A percentile compares a stretch with the other conserved stretches of the same genome.
Conservation (phyloP, 495 filamentous ascomycete genomes). For the Echria macrotheca region DNA sequence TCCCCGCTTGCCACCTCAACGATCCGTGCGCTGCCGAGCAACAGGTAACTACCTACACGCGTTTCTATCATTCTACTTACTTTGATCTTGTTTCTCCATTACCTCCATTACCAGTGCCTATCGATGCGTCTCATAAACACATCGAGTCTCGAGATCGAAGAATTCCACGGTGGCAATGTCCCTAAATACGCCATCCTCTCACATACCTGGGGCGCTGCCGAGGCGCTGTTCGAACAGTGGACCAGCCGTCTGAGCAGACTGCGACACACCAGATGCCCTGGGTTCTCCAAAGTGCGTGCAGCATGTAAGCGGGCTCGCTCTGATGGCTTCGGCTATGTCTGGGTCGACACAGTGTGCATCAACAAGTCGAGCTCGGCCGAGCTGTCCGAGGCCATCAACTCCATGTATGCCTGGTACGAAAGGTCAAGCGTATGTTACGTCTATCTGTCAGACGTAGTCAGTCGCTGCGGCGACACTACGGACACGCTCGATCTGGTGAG, state of each 20-base stretch:
- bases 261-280: conserved; percentile 22
- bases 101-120: too few relatives aligned
- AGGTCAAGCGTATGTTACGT: conserved; percentile 34
- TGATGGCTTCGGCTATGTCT: conserved; percentile 22
- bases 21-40: too few relatives aligned
- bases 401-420: conserved; percentile 38
- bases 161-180: conserved; percentile 21
- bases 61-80: too few relatives aligned
- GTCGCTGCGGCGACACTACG: neutral
- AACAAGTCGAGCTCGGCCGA: conserved; percentile 42
- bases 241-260: conserved; percentile 8
- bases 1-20: too few relatives aligned
- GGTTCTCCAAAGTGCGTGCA: conserved; percentile 23
- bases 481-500: conserved; percentile 2
- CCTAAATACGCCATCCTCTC: conserved; percentile 34
- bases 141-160: conserved; percentile 21
- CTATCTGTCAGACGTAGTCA: conserved; percentile 32
- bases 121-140: conserved; percentile 33
- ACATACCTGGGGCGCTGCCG: conserved; percentile 30
- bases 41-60: too few relatives aligned
- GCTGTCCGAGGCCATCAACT: too few relatives aligned
- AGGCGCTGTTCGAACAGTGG: conserved; percentile 31
- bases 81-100: too few relatives aligned
- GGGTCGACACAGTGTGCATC: conserved; percentile 41
- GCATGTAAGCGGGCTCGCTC: conserved; percentile 16